Evolutionary conservation across 345 rosid genomes (phyloP).

Genomic region (Leavenworthia alabamica): DNA sequence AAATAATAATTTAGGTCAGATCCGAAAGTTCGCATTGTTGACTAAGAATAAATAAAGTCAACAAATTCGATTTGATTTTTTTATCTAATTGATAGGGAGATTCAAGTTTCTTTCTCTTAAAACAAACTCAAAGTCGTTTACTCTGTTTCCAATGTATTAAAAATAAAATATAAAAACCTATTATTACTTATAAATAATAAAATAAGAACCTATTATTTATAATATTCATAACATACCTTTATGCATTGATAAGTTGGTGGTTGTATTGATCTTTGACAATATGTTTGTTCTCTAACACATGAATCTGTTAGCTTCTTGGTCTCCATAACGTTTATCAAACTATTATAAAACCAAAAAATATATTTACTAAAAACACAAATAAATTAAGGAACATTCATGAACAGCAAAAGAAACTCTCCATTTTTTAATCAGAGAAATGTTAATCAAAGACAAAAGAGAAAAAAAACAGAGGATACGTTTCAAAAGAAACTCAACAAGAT

Average conservation of each 20-base stretch:
- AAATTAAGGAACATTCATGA: not conserved
- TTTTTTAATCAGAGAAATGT: not conserved
- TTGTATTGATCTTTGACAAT: conserved; percentile 11
- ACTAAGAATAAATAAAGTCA: not conserved
- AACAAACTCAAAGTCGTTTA: not conserved
- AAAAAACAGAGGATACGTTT: not conserved
- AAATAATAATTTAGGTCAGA: not conserved
- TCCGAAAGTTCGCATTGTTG: conserved; percentile 21
- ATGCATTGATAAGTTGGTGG: not conserved
- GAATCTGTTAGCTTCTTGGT: conserved; percentile 11
- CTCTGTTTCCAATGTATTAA: not conserved
- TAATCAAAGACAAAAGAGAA: not conserved
- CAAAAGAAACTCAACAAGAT: no score
- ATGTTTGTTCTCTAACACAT: conserved; percentile 1
- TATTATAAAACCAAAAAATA: not conserved
- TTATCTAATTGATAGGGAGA: not conserved
- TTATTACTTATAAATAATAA: no score
- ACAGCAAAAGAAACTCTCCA: not conserved
- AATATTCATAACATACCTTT: not conserved
- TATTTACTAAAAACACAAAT: not conserved
- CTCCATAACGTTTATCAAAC: conserved; percentile 2
- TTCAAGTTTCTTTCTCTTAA: no score
- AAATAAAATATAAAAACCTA: no score
- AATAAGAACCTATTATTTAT: no score
- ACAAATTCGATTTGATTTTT: not conserved